Base-by-base conservation (phyloP, 768 basidiomycete genomes). In the Guyanaporus albipodus region DNA sequence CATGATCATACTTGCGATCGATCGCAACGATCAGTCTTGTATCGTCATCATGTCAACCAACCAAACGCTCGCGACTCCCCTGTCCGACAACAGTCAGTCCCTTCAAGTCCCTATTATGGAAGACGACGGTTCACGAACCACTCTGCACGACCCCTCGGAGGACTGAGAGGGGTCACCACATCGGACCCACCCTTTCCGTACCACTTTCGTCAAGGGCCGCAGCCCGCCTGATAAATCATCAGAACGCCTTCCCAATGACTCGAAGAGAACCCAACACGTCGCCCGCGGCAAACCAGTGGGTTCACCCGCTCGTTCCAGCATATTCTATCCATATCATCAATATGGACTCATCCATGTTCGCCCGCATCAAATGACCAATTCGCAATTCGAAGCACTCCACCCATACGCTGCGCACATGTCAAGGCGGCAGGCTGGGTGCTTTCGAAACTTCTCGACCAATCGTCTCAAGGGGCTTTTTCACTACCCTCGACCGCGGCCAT, bases 1-100 rank as follows among this genome's bases (percentile, higher is more conserved):
- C 67, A 67, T 46, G 64, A 68, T 68, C 63, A 51, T 45, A n/a
- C 15, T 10, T 0, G 23, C 32, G 61, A 63, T 60, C 61, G 60
- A 61, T 61, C 60, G 57, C 60, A 48, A 22, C 49, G 64, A 66
- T 66, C 67, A 57, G 50, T 53, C 52, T 28, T 10, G 37, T 45
- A 40, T 49, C 55, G 56, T 52, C 60, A 53, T 45, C n/a, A n/a
- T 39, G 50, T 51, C 59, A 53, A 56, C 53, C 44, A n/a, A n/a
- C 27, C 48, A 32, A 42, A 0, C 17, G 40, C 17, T 24, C 12
- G 33, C 43, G 26, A n/a, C 28, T n/a, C 46, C 46, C 48, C 49
- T 38, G 41, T 40, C 39, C 32, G 12, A 43, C 38, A 11, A 11
- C n/a, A n/a, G n/a, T n/a, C n/a, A n/a, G n/a, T n/a, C n/a, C n/a